Percentiles rank a stretch among this genome's conserved stretches.
Conservation (phyloP, 441 rosid genomes). For the Populus hybrid region DNA sequence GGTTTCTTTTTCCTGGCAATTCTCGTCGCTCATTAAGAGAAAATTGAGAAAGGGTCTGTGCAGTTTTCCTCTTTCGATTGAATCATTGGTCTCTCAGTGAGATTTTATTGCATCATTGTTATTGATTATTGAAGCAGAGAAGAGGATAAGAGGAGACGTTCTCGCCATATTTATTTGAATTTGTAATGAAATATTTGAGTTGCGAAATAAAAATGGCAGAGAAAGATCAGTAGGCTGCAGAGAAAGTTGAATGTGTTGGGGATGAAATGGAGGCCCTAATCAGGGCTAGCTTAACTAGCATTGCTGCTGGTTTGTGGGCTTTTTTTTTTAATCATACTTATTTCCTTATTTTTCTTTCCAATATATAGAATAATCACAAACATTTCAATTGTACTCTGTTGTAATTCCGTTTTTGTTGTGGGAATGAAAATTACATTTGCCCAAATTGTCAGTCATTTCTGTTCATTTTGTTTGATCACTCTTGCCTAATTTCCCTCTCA, state of each 20-base stretch:
- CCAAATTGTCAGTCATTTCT: no score
- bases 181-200: slow-evolving; percentile 53
- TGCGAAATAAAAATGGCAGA: slow-evolving; percentile 44
- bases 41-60: not conserved
- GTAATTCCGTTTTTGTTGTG: slow-evolving; percentile 22
- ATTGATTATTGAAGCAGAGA: slow-evolving; percentile 18
- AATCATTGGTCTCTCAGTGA: not conserved
- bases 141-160: slow-evolving; percentile 31
- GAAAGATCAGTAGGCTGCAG: slow-evolving; percentile 46
- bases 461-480: no score
- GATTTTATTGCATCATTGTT: slow-evolving; percentile 7
- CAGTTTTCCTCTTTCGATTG: not conserved
- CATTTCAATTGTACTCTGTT: slow-evolving; percentile 49
- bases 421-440: not conserved
- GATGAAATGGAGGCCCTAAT: slow-evolving; percentile 37
- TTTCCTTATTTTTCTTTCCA: slow-evolving; percentile 16
- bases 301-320: slow-evolving; percentile 29
- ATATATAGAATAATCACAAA: slow-evolving; percentile 46
- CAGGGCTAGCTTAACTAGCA: slow-evolving; percentile 7
- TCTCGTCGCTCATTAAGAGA: slow-evolving; percentile 41
- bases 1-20: slow-evolving; percentile 28
- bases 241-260: slow-evolving; percentile 52
- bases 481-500: no score
- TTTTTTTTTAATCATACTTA: slow-evolving; percentile 5
- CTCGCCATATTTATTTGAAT: slow-evolving; percentile 50